These are phyloP conservation scores for Ceratobasidium sp. DNA, from an alignment of 1,284 basidiomycete genomes.

Conservation along the genomic window DNA sequence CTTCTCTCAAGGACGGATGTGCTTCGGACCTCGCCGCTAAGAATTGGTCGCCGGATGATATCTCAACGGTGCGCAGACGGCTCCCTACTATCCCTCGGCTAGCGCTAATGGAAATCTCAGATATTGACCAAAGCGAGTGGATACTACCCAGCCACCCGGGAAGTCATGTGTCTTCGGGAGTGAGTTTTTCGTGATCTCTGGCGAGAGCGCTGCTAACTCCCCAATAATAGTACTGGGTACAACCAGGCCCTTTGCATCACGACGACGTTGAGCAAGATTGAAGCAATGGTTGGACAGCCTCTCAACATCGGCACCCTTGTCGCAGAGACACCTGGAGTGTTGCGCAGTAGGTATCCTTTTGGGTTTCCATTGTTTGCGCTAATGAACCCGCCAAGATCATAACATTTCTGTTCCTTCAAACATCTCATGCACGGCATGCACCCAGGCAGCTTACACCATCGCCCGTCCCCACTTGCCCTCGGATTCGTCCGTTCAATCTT, in stretches of 20 bases:
- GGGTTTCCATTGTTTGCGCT: background rate
- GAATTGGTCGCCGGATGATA: conserved; percentile 10
- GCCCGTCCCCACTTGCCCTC: conserved; percentile 31
- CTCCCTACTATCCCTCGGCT: background rate
- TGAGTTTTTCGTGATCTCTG: background rate
- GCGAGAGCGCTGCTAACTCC: background rate
- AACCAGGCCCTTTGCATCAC: conserved; percentile 7
- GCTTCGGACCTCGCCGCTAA: conserved; percentile 5
- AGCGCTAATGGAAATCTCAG: background rate
- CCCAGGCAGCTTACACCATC: conserved; percentile 25
- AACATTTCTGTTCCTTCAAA: conserved; percentile 10
- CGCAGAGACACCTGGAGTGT: background rate
- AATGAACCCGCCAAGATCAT: conserved; percentile 2
- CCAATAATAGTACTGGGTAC: background rate
- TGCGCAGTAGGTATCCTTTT: conserved; percentile 1
- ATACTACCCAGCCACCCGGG: background rate
- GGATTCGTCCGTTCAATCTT: conserved; percentile 1
- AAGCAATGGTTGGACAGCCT: conserved; percentile 20
- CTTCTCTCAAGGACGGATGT: conserved; percentile 3
- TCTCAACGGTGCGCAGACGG: background rate
- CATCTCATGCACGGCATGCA: conserved; percentile 32
- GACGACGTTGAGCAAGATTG: background rate
- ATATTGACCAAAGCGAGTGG: background rate
- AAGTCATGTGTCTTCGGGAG: conserved; percentile 31
- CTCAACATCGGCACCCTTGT: conserved; percentile 27